Evolutionary conservation across 2,329 filamentous ascomycete genomes (phyloP).

Genomic region (Fusarium sp.): DNA sequence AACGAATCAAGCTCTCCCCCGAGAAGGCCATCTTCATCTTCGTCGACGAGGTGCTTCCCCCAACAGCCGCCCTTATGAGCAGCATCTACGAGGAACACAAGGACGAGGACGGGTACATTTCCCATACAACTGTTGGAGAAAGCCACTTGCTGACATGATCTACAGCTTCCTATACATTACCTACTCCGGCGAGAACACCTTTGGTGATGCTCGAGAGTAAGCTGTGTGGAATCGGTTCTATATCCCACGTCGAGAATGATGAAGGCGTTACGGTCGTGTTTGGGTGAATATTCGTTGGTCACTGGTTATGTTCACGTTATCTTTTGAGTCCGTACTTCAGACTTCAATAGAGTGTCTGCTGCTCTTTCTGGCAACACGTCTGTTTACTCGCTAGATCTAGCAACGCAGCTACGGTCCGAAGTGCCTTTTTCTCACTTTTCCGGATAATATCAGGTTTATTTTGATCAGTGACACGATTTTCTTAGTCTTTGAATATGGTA

Average conservation of each 20-base stretch:
- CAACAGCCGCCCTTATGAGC: slow-evolving; percentile 97
- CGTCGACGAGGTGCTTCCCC: slow-evolving; percentile 96
- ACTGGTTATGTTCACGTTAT: slow-evolving; percentile 45
- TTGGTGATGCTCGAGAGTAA: slow-evolving; percentile 66
- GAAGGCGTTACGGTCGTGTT: slow-evolving; percentile 53
- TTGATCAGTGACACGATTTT: slow-evolving; percentile 1
- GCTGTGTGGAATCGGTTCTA: slow-evolving; percentile 34
- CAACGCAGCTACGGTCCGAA: background rate
- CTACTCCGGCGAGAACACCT: slow-evolving; percentile 99
- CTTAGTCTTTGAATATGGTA: background rate
- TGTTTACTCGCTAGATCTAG: slow-evolving; percentile 9
- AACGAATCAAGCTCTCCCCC: slow-evolving; percentile 98
- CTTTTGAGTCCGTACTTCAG: slow-evolving; percentile 35
- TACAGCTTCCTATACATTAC: slow-evolving; percentile 96
- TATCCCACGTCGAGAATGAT: slow-evolving; percentile 45
- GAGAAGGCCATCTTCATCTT: slow-evolving; percentile 99
- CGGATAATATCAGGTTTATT: slow-evolving; percentile 13
- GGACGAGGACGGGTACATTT: slow-evolving; percentile 74
- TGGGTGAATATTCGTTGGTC: slow-evolving; percentile 45
- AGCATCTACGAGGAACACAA: slow-evolving; percentile 99
- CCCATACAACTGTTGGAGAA: background rate
- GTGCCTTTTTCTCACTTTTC: background rate
- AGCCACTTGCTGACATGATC: slow-evolving; percentile 30
- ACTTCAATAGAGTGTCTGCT: slow-evolving; percentile 41
- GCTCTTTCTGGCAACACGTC: slow-evolving; percentile 24